Evolutionary conservation across 2,329 filamentous ascomycete species (phyloP).

Genomic region (Fusarium newnesense): DNA sequence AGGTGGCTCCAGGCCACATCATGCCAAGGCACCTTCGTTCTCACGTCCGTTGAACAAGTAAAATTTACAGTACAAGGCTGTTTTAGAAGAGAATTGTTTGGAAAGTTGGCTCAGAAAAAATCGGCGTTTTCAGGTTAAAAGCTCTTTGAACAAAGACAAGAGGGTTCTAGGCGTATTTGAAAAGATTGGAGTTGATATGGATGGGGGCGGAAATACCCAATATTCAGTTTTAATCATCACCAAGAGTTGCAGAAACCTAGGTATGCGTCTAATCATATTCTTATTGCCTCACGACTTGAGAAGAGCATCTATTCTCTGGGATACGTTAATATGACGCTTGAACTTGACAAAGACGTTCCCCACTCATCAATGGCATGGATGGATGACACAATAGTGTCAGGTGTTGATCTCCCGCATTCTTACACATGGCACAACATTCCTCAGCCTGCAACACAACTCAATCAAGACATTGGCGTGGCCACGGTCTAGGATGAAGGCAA

Average conservation of each 20-base stretch:
- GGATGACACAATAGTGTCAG: not conserved
- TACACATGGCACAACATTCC: conserved; percentile 2
- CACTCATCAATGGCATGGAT: not conserved
- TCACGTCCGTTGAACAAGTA: conserved; percentile 7
- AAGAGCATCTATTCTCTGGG: not conserved
- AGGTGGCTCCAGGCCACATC: conserved; percentile 27
- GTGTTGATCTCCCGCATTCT: not conserved
- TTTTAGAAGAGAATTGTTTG: not conserved
- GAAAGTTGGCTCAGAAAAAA: not conserved
- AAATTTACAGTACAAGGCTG: not conserved
- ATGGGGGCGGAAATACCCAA: conserved; percentile 16
- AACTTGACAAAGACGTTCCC: not conserved
- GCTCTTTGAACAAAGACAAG: not conserved
- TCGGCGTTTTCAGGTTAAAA: not conserved
- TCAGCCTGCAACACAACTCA: not conserved
- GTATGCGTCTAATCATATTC: not conserved
- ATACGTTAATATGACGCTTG: not conserved
- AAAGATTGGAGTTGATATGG: not conserved
- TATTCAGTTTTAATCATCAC: not conserved
- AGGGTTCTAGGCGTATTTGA: not conserved
- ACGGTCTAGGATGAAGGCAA: not conserved
- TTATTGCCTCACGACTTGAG: not conserved
- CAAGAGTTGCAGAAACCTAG: not conserved
- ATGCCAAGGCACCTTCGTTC: conserved; percentile 14
- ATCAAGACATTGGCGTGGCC: not conserved